Conservation (phyloP, 2,329 filamentous ascomycete species). For the Pseudogymnoascus sp. region DNA sequence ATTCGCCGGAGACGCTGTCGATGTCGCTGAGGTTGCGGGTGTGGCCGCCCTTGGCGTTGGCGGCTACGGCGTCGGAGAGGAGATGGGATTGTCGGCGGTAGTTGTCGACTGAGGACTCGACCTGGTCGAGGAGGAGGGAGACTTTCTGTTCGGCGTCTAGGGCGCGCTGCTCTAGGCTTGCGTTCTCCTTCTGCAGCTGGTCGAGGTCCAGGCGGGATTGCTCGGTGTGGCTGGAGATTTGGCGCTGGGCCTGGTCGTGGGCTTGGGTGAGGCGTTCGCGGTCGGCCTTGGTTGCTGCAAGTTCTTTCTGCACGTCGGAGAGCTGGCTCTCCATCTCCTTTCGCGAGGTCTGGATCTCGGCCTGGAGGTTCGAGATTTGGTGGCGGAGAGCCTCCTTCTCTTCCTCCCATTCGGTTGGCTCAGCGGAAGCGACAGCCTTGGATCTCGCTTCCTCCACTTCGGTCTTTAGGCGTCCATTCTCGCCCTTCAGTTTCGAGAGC, state of each 20-base stretch:
- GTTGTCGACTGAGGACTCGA: constrained; percentile 87
- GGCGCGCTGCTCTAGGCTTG: constrained; percentile 71
- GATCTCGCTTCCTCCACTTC: constrained; percentile 62
- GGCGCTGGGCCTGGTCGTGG: constrained; percentile 44
- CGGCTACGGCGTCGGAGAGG: constrained; percentile 34
- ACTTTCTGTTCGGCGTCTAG: constrained; percentile 90
- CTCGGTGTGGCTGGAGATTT: constrained; percentile 48
- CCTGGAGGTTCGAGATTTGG: constrained; percentile 62
- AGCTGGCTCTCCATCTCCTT: constrained; percentile 65
- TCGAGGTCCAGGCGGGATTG: constrained; percentile 63
- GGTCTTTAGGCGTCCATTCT: constrained; percentile 73
- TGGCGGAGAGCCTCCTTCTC: constrained; percentile 61
- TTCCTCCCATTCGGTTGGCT: constrained; percentile 58
- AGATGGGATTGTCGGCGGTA: constrained; percentile 71
- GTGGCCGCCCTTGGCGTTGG: constrained; percentile 22
- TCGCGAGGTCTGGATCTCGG: constrained; percentile 58
- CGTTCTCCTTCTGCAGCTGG: constrained; percentile 74
- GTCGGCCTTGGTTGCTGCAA: constrained; percentile 56
- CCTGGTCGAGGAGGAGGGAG: constrained; percentile 84
- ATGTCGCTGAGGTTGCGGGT: constrained; percentile 28
- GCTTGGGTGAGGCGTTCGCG: constrained; percentile 57
- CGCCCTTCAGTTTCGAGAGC: constrained; percentile 80
- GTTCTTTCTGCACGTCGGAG: constrained; percentile 56
- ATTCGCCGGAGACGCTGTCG: constrained; percentile 55
- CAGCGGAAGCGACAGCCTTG: constrained; percentile 34